These are phyloP conservation scores for Laburnicola sp. DNA, from an alignment of 2,329 filamentous ascomycete species.

Conservation along the genomic window DNA sequence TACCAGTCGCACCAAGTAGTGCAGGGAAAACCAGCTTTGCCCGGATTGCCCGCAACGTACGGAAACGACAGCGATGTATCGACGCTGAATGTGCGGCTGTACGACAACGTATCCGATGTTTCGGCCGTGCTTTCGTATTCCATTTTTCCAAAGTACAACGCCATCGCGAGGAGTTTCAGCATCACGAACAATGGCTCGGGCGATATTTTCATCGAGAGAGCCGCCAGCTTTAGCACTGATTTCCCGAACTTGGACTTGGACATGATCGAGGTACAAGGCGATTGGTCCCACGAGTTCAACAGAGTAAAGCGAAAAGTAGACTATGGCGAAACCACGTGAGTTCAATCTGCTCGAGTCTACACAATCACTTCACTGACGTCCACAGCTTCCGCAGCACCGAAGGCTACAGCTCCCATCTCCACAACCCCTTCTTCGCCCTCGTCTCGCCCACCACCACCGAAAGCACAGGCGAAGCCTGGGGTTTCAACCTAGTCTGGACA, in stretches of 20 bases:
- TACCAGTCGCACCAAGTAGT: slow-evolving; percentile 62
- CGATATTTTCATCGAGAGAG: slow-evolving; percentile 58
- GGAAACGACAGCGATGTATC: slow-evolving; percentile 60
- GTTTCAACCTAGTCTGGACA: slow-evolving; percentile 66
- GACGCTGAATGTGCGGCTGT: slow-evolving; percentile 61
- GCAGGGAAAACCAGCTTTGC: slow-evolving; percentile 59
- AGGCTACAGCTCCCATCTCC: slow-evolving; percentile 65
- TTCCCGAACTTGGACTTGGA: slow-evolving; percentile 63
- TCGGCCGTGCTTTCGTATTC: slow-evolving; percentile 65
- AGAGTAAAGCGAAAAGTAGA: slow-evolving; percentile 59
- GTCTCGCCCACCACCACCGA: slow-evolving; percentile 62
- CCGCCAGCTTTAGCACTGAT: slow-evolving; percentile 65
- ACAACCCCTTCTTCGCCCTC: slow-evolving; percentile 67
- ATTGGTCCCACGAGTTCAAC: slow-evolving; percentile 64
- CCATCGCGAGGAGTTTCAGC: slow-evolving; percentile 63
- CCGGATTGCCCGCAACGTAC: slow-evolving; percentile 63
- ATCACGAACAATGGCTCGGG: slow-evolving; percentile 62
- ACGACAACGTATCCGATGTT: slow-evolving; percentile 62
- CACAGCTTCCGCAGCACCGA: slow-evolving; percentile 62
- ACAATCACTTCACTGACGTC: slow-evolving; percentile 3
- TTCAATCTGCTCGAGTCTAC: background rate
- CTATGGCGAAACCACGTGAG: slow-evolving; percentile 52
- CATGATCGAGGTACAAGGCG: slow-evolving; percentile 64
- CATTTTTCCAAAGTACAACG: slow-evolving; percentile 64
- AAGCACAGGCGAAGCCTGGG: slow-evolving; percentile 63